Evolutionary conservation across 805 yeast genomes (phyloP).

Genomic region (Saccharomycopsis fibuligera): DNA sequence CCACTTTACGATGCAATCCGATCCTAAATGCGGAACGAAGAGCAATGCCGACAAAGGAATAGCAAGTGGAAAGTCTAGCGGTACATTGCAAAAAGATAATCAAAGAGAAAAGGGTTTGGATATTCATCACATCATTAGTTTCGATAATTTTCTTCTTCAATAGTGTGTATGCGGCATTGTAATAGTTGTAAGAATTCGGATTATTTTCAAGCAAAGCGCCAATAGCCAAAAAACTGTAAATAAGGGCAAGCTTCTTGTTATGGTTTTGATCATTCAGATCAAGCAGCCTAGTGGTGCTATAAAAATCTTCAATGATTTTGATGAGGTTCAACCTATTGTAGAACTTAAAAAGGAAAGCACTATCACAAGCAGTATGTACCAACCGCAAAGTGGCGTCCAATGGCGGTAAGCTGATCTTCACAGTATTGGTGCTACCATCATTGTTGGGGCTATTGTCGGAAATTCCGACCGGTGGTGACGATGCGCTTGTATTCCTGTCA

Average conservation of each 20-base stretch:
- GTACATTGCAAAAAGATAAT: slow-evolving; percentile 82
- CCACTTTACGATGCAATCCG: slow-evolving; percentile 73
- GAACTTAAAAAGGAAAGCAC: slow-evolving; percentile 79
- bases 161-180: slow-evolving; percentile 19
- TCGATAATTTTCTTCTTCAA: slow-evolving; percentile 19
- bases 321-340: slow-evolving; percentile 51
- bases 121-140: slow-evolving; percentile 19
- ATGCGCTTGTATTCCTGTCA: no score
- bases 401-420: slow-evolving; percentile 67
- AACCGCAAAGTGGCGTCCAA: slow-evolving; percentile 65
- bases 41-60: slow-evolving; percentile 85
- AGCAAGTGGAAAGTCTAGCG: slow-evolving; percentile 80
- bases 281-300: neutral
- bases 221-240: slow-evolving; percentile 83
- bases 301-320: slow-evolving; percentile 16
- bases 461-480: neutral
- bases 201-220: slow-evolving; percentile 58
- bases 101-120: slow-evolving; percentile 68
- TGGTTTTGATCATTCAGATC: slow-evolving; percentile 5
- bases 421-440: slow-evolving; percentile 19
- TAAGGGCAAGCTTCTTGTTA: slow-evolving; percentile 61
- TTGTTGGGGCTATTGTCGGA: neutral
- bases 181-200: slow-evolving; percentile 19
- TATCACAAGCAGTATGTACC: slow-evolving; percentile 73
- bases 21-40: slow-evolving; percentile 74